Base-by-base conservation (phyloP, 768 basidiomycete genomes). In the Pisolithus marmoratus region DNA sequence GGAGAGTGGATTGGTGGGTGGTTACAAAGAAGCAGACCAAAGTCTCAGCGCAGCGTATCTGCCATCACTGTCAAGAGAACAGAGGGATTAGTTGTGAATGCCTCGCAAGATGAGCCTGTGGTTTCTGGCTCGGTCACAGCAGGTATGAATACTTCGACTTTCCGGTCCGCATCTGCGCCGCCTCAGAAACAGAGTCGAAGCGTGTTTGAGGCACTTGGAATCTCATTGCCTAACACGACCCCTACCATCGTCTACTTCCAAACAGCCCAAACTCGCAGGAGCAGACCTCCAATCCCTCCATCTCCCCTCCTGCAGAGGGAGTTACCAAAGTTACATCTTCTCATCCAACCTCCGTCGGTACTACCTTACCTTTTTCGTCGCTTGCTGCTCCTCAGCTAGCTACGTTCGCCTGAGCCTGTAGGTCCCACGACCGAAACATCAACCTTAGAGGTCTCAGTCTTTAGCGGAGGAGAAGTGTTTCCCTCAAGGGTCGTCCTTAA, bases 1-100 rank as follows among this genome's bases (percentile, higher is more conserved):
- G 81, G 84, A 19, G 83, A 85, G 45, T 90, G 88, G 88, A 80
- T 90, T 76, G 86, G 87, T 0, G 81, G 79, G 0, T 87, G 81
- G 83, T 84, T 86, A 76, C 73, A 70, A 17, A 83, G 83, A 62
- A 74, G 79, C 31, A 79, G 68, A 56, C 43, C 62, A 34, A 72
- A 64, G 51, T 54, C 56, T 17, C 53, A 59, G n/a, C 61, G 65
- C 22, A 51, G 59, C 45, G 17, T 64, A n/a, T 46, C 60, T 22
- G 44, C 53, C 8, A 15, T 52, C 7, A 14, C 54, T 38, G 62
- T 58, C 55, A 70, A 57, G 38, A 60, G 68, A 24, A 22, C 8
- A 19, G 8, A 24, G 34, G 62, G 66, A 38, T 27, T 42, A 1
- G 29, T 48, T 17, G 55, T 51, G 55, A 64, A 60, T 36, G 58